A percentile compares a stretch with the other conserved stretches of the same genome.
Evolutionary conservation across 495 filamentous ascomycete species (phyloP).

Genomic region (Penicillium simplicissimum): DNA sequence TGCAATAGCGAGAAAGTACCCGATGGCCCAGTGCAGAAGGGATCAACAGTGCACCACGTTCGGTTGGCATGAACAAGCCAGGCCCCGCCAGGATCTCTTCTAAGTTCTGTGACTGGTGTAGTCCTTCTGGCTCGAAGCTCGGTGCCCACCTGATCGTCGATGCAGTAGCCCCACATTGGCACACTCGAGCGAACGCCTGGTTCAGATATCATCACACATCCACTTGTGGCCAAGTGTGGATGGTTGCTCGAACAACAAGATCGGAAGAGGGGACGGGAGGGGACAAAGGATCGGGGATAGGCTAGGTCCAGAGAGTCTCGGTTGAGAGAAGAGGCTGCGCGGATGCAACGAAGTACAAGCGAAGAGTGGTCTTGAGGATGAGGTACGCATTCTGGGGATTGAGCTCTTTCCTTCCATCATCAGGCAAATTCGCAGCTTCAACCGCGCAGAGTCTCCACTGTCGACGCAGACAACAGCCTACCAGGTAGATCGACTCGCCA

Average conservation of each 20-base stretch:
- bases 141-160: constrained; percentile 12
- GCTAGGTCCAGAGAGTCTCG: not conserved
- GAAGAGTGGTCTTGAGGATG: not conserved
- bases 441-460: not conserved
- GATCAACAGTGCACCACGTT: constrained; percentile 17
- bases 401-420: not conserved
- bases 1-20: not conserved
- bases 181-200: constrained; percentile 12
- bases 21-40: constrained; percentile 7
- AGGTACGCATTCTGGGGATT: not conserved
- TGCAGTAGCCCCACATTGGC: constrained; percentile 12
- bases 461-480: not conserved
- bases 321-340: not conserved
- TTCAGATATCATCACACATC: not conserved
- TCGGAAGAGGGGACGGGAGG: not conserved
- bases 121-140: not conserved
- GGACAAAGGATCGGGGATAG: not conserved
- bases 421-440: not conserved
- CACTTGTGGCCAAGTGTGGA: constrained; percentile 4
- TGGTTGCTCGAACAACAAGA: constrained; percentile 19
- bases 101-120: constrained; percentile 6
- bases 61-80: constrained; percentile 2
- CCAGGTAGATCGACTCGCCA: constrained; percentile 7
- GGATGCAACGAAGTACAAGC: not conserved
- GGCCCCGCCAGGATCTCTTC: constrained; percentile 1